These are phyloP conservation scores for Trypanosoma conorhini DNA, from an alignment of 208 protist genomes.

Conservation along the genomic window DNA sequence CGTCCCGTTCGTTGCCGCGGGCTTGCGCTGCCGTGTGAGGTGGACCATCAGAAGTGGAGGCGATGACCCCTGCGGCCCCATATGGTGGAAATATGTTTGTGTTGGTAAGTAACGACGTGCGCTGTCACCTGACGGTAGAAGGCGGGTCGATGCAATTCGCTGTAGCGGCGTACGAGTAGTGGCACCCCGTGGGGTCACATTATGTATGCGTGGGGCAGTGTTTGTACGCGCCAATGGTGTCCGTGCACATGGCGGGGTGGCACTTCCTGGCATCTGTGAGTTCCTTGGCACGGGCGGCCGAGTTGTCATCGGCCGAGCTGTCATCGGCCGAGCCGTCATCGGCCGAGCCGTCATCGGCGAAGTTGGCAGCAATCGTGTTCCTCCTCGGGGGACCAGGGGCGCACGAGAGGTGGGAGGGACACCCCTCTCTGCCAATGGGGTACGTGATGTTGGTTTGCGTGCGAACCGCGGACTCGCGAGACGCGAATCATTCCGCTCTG, in stretches of 20 bases:
- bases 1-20: neutral
- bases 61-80: neutral
- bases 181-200: neutral
- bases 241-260: neutral
- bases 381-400: neutral
- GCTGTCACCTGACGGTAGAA: constrained; percentile 12
- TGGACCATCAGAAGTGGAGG: constrained; percentile 13
- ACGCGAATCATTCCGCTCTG: neutral
- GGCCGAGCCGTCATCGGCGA: neutral
- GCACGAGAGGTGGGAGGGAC: neutral
- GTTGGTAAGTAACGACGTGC: constrained; percentile 14
- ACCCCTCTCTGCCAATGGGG: neutral
- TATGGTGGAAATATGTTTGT: neutral
- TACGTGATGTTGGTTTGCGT: constrained; percentile 6
- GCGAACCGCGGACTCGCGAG: constrained; percentile 15
- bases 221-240: neutral
- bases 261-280: neutral
- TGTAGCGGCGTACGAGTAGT: constrained; percentile 14
- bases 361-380: neutral
- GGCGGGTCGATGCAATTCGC: constrained; percentile 27
- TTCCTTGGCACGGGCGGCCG: neutral
- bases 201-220: neutral
- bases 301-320: too few species aligned
- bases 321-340: too few species aligned
- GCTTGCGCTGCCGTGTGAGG: neutral